phyloP scores from a whole-genome alignment of 148 eudicot species.

The Beta vulgaris region DNA sequence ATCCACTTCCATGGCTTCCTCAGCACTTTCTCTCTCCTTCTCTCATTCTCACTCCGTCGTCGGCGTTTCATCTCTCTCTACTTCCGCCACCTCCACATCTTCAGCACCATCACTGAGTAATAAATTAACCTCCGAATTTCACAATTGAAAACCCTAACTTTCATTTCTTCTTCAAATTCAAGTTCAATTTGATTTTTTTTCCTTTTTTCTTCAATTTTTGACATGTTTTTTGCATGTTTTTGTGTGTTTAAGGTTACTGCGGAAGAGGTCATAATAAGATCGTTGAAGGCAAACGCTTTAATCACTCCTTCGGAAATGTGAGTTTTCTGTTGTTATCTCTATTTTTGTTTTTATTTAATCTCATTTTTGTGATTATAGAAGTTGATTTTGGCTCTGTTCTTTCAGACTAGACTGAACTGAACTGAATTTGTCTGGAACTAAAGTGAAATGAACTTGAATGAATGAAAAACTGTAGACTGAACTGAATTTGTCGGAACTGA shows the following conservation, averaged over 20 bases:
- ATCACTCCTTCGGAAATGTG: conserved; percentile 64
- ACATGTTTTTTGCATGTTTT: not conserved
- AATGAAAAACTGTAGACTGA: too few relatives aligned
- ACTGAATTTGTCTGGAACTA: too few relatives aligned
- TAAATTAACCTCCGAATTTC: not conserved
- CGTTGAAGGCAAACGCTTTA: conserved; percentile 63
- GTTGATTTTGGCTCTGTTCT: not conserved
- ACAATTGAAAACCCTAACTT: not conserved
- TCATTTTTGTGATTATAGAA: not conserved
- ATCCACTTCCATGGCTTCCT: conserved; percentile 46
- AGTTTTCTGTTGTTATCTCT: conserved; percentile 23
- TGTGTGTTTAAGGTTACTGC: conserved; percentile 50
- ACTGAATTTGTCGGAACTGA: too few relatives aligned
- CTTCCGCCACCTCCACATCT: conserved; percentile 23
- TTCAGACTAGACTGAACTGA: too few relatives aligned
- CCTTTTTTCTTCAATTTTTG: not conserved
- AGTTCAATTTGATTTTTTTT: not conserved
- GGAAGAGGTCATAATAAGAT: conserved; percentile 74
- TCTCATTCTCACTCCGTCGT: conserved; percentile 27
- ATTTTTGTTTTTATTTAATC: not conserved
- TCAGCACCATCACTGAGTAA: conserved; percentile 45
- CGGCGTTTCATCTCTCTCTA: conserved; percentile 25
- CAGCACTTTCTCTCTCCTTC: conserved; percentile 33
- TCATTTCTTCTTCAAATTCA: not conserved
- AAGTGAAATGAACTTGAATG: too few relatives aligned